phyloP scores from a whole-genome alignment of 78 protist genomes.

The Monocercomonoides exilis region DNA sequence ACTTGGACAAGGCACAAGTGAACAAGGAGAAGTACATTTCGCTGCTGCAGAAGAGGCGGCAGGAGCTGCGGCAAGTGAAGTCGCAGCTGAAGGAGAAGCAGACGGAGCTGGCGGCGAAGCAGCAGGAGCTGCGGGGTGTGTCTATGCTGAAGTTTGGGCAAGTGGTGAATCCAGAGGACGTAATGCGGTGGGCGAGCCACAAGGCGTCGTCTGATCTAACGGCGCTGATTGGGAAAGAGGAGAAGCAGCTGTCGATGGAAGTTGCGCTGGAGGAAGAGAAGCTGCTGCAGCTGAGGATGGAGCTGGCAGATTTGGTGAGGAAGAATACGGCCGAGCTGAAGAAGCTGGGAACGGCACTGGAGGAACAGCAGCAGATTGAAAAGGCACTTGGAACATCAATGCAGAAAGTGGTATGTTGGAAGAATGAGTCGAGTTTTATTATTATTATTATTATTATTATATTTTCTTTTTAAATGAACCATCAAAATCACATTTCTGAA shows the following conservation, averaged over 20 bases:
- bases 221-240: background rate
- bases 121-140: background rate
- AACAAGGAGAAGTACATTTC: background rate
- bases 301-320: background rate
- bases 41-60: background rate
- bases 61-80: background rate
- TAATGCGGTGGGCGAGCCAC: background rate
- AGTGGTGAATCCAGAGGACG: background rate
- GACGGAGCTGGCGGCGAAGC: background rate
- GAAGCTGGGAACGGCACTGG: background rate
- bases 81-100: background rate
- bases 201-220: background rate
- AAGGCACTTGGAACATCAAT: background rate
- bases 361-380: background rate
- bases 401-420: constrained; percentile 5
- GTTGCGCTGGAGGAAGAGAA: background rate
- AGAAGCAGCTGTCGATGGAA: background rate
- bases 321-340: background rate
- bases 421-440: no score
- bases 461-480: no score
- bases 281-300: background rate
- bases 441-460: no score
- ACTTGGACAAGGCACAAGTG: background rate
- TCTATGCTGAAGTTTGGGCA: background rate
- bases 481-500: no score